Conservation (phyloP, 768 basidiomycete genomes). For the Lactifluus piperatus region DNA sequence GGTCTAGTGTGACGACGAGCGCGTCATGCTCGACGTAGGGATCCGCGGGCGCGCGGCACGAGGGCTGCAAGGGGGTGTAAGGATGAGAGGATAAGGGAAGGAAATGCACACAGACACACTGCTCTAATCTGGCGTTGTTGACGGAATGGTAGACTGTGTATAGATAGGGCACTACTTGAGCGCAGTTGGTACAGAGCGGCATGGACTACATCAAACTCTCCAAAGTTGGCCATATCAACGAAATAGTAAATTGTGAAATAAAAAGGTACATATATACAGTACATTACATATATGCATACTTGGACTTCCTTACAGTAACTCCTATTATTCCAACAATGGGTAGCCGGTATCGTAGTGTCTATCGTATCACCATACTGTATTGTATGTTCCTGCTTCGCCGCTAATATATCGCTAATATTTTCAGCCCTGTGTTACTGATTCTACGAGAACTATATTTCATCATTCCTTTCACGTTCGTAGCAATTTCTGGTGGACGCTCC, state of each 20-base stretch:
- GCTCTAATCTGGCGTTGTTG: constrained; percentile 71
- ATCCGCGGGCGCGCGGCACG: constrained; percentile 65
- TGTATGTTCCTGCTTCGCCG: too few relatives aligned
- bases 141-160: constrained; percentile 79
- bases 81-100: neutral
- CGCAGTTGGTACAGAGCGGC: constrained; percentile 79
- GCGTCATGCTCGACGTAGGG: constrained; percentile 82
- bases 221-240: neutral
- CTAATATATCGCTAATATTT: too few relatives aligned
- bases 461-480: too few relatives aligned
- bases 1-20: constrained; percentile 64
- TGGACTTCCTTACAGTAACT: neutral
- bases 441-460: too few relatives aligned
- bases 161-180: constrained; percentile 51
- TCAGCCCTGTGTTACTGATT: too few relatives aligned
- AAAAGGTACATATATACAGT: constrained; percentile 1
- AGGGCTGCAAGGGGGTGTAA: constrained; percentile 32
- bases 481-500: too few relatives aligned
- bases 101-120: constrained; percentile 56
- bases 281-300: neutral
- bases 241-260: too few relatives aligned
- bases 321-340: too few relatives aligned
- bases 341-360: too few relatives aligned
- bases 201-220: constrained; percentile 29
- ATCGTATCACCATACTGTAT: too few relatives aligned